phyloP scores from a whole-genome alignment of 352 stramenopile species.

The Phytophthora lateralis region DNA sequence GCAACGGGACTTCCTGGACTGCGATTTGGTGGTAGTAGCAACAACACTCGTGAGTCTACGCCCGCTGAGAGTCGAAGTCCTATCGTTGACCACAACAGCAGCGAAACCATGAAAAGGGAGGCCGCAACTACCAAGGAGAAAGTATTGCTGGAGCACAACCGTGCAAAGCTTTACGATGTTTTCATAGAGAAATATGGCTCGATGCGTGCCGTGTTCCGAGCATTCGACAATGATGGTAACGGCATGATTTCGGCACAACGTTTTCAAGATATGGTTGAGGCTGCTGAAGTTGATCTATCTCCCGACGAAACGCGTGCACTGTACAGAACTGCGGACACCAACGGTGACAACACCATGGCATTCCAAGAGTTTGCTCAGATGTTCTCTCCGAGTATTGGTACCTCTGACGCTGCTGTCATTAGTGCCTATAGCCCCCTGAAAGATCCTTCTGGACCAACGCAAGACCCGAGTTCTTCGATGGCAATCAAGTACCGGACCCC shows the following conservation, averaged over 20 bases:
- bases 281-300: constrained; percentile 58
- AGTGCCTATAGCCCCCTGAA: constrained; percentile 48
- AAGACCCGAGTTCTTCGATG: constrained; percentile 58
- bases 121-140: constrained; percentile 23
- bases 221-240: constrained; percentile 69
- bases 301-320: constrained; percentile 48
- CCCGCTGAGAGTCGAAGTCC: background rate
- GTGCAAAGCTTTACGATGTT: constrained; percentile 60
- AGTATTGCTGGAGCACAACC: constrained; percentile 40
- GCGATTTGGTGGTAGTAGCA: constrained; percentile 4
- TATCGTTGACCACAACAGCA: background rate
- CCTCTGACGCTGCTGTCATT: background rate
- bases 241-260: constrained; percentile 78
- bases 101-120: background rate
- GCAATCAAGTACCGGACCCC: constrained; percentile 74
- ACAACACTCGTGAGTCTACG: constrained; percentile 23
- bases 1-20: constrained; percentile 2
- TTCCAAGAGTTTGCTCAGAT: constrained; percentile 80
- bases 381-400: constrained; percentile 40
- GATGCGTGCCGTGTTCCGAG: constrained; percentile 75
- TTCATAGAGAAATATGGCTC: constrained; percentile 82
- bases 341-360: constrained; percentile 75
- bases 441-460: constrained; percentile 20
- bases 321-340: constrained; percentile 64
- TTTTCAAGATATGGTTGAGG: constrained; percentile 76